Conservation (phyloP, 1,284 basidiomycete species). For the Leccinum griseonigrum region DNA sequence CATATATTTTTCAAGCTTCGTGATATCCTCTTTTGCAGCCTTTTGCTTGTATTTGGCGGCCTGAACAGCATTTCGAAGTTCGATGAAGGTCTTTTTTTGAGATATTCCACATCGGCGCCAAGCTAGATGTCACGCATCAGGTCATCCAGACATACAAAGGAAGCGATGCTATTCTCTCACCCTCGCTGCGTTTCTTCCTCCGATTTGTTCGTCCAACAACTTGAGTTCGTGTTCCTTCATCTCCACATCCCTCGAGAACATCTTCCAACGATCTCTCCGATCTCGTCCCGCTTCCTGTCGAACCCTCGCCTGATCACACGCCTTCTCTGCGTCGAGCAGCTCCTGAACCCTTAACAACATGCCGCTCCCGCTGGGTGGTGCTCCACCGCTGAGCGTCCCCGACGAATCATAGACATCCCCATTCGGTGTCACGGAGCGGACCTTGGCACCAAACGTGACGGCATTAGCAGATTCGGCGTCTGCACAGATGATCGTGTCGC, state of each 20-base stretch:
- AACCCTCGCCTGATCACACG: slow-evolving; percentile 53
- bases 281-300: slow-evolving; percentile 51
- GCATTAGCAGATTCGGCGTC: slow-evolving; percentile 87
- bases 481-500: slow-evolving; percentile 89
- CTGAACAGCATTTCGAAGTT: slow-evolving; percentile 66
- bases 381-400: slow-evolving; percentile 91
- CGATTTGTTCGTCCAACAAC: slow-evolving; percentile 83
- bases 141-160: neutral
- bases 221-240: slow-evolving; percentile 87
- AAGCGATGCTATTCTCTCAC: slow-evolving; percentile 44
- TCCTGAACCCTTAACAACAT: slow-evolving; percentile 87
- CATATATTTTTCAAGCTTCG: slow-evolving; percentile 95
- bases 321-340: slow-evolving; percentile 56
- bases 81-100: slow-evolving; percentile 62
- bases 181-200: slow-evolving; percentile 85
- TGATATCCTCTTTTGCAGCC: slow-evolving; percentile 73
- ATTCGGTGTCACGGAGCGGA: slow-evolving; percentile 88
- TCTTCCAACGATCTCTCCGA: slow-evolving; percentile 69
- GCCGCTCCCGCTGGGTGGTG: slow-evolving; percentile 76
- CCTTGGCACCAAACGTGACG: slow-evolving; percentile 79
- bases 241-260: slow-evolving; percentile 72
- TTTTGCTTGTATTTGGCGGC: slow-evolving; percentile 76
- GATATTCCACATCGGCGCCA: slow-evolving; percentile 74
- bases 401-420: slow-evolving; percentile 98
- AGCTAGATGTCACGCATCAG: slow-evolving; percentile 48